These are phyloP conservation scores for Puccinia novopanici DNA, from an alignment of 1,284 basidiomycete species.

Conservation along the genomic window DNA sequence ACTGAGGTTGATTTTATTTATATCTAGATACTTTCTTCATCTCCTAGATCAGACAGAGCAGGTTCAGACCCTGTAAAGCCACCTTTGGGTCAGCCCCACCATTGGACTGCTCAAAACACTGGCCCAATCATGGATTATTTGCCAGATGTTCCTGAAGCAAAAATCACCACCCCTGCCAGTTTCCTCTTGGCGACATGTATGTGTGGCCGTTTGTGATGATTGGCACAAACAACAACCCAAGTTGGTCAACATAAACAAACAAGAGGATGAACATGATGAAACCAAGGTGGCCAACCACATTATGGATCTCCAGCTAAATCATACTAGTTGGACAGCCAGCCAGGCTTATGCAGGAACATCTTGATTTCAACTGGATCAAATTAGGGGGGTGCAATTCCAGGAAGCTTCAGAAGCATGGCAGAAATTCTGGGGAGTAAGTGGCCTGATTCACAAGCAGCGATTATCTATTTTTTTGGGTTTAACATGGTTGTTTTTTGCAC, in stretches of 20 bases:
- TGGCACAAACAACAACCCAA: neutral
- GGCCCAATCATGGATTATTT: neutral
- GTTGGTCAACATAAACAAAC: neutral
- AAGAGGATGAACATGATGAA: neutral
- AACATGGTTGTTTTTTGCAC: neutral
- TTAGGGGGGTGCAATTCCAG: neutral
- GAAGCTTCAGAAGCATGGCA: neutral
- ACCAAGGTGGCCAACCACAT: neutral
- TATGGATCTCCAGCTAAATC: neutral
- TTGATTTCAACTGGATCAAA: neutral
- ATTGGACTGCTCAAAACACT: neutral
- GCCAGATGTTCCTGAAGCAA: neutral
- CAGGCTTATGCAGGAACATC: neutral
- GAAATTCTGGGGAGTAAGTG: slow-evolving; percentile 1
- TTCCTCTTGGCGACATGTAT: neutral
- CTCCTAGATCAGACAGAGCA: neutral
- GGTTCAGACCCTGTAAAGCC: neutral
- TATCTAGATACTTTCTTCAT: neutral
- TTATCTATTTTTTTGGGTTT: no score
- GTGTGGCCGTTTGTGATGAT: slow-evolving; percentile 10
- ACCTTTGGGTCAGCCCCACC: neutral
- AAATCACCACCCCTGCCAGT: neutral
- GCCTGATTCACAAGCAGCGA: neutral
- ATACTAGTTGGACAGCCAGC: neutral
- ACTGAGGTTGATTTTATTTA: neutral